A percentile compares a stretch with the other conserved stretches of the same genome.
Evolutionary conservation across 352 stramenopile genomes (phyloP).

Genomic region (Pythium chondricola): DNA sequence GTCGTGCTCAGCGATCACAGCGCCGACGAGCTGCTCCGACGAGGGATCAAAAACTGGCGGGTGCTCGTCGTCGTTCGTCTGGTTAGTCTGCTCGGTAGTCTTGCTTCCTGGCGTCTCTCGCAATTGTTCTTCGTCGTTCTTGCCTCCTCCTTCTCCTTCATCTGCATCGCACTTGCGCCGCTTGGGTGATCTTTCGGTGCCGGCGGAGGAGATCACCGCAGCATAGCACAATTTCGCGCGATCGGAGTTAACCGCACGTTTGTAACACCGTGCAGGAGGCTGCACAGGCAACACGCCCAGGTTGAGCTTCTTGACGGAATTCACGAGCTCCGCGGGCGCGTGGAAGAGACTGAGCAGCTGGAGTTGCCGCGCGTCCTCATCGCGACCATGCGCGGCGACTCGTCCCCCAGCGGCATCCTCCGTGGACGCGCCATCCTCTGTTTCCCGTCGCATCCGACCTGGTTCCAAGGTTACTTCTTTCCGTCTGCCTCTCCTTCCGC

Average conservation of each 20-base stretch:
- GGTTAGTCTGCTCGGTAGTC: not conserved
- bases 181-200: not conserved
- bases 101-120: not conserved
- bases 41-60: too few relatives aligned
- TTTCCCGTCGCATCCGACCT: slow-evolving; percentile 40
- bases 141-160: not conserved
- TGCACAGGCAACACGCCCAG: slow-evolving; percentile 61
- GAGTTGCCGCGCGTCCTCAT: slow-evolving; percentile 3
- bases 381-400: not conserved
- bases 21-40: slow-evolving; percentile 13
- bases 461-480: slow-evolving; percentile 70
- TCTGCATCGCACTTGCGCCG: not conserved
- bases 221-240: slow-evolving; percentile 38
- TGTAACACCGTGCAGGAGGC: slow-evolving; percentile 54
- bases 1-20: slow-evolving; percentile 19
- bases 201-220: slow-evolving; percentile 7
- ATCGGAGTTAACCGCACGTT: slow-evolving; percentile 43
- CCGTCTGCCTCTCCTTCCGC: slow-evolving; percentile 5
- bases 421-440: slow-evolving; percentile 44
- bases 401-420: not conserved
- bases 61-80: not conserved
- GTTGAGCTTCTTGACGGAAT: slow-evolving; percentile 58
- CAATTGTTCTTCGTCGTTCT: not conserved
- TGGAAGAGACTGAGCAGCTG: slow-evolving; percentile 41
- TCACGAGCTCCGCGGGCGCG: slow-evolving; percentile 29